Evolutionary conservation across 2,329 filamentous ascomycete genomes (phyloP), one percentile per base, ranked within the genome.

Genomic region (Penicillium sp.): DNA sequence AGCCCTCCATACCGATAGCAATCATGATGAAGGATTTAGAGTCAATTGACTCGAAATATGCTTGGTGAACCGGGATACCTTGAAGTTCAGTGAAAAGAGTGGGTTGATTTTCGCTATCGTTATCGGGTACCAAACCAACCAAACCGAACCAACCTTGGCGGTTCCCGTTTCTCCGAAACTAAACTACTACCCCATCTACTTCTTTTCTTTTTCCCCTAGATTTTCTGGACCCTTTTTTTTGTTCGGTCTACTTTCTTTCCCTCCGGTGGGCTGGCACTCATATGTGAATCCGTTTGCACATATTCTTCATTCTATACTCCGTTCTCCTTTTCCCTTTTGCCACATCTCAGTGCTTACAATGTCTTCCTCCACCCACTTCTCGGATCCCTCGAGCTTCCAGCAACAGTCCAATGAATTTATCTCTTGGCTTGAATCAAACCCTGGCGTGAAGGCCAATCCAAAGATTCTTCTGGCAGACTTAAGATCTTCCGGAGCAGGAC

Each of bases 1-100:
- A 96, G 74, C 95, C 93, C 81, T 99, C 95, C 72, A 91, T 83
- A 22, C 88, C 88, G 68, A 90, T 82, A 29, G 87, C 84, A 65
- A 90, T 88, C 81, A 87, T 87, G 51, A 58, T 74, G 47, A 13
- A 37, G 24, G 39, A 33, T 45, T 50, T 29, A 43, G 26, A 55
- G 27, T 11, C 24, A 11, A 45, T 27, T n/a, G 24, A 31, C 45
- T 49, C 48, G 21, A 45, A 21, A n/a, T 49, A 13, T 42, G 19
- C 35, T 10, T 39, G 27, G 21, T 37, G 5, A 26, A 21, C 35
- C 27, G 16, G 37, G 37, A 27, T 26, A 42, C 11, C 19, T 37
- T 22, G 29, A 49, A n/a, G 22, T 37, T 37, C 10, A 21, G 19
- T 50, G 27, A 39, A 39, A 24, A 22, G 45, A 50, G 29, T 29